phyloP scores from a whole-genome alignment of 495 filamentous ascomycete species.

The Echria macrotheca region DNA sequence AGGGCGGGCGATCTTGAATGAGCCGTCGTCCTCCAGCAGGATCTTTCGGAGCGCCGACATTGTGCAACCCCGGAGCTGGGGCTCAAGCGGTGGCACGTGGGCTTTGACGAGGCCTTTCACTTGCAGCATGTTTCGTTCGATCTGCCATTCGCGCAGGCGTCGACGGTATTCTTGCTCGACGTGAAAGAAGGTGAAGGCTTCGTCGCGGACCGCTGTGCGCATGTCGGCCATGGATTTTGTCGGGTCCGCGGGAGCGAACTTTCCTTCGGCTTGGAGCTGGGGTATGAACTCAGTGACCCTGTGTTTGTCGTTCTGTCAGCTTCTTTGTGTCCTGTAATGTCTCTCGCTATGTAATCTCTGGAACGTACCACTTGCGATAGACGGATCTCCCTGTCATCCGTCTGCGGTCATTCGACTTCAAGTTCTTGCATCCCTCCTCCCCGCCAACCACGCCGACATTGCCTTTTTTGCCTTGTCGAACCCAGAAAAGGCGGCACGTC shows the following conservation, averaged over 20 bases:
- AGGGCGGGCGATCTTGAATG: slow-evolving; percentile 22
- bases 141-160: slow-evolving; percentile 23
- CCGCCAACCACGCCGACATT: slow-evolving; percentile 16
- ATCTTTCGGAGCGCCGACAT: slow-evolving; percentile 33
- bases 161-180: slow-evolving; percentile 23
- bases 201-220: slow-evolving; percentile 26
- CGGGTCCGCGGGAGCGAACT: slow-evolving; percentile 13
- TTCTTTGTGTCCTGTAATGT: too few relatives aligned
- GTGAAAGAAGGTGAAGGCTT: slow-evolving; percentile 33
- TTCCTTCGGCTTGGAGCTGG: slow-evolving; percentile 27
- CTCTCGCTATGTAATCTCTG: too few relatives aligned
- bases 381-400: slow-evolving; percentile 42
- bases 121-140: slow-evolving; percentile 19
- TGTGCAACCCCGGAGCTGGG: slow-evolving; percentile 18
- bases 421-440: slow-evolving; percentile 29
- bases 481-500: slow-evolving; percentile 49
- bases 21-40: slow-evolving; percentile 29
- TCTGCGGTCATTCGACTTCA: slow-evolving; percentile 49
- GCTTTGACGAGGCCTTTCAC: slow-evolving; percentile 34
- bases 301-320: too few relatives aligned
- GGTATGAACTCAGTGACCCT: slow-evolving; percentile 53
- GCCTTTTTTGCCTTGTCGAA: slow-evolving; percentile 18
- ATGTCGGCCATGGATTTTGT: slow-evolving; percentile 4
- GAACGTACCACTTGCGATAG: slow-evolving; percentile 34
- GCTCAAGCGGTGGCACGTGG: slow-evolving; percentile 21